These are phyloP conservation scores for Vinca minor DNA, from an alignment of 257 asterid genomes.

Conservation along the genomic window DNA sequence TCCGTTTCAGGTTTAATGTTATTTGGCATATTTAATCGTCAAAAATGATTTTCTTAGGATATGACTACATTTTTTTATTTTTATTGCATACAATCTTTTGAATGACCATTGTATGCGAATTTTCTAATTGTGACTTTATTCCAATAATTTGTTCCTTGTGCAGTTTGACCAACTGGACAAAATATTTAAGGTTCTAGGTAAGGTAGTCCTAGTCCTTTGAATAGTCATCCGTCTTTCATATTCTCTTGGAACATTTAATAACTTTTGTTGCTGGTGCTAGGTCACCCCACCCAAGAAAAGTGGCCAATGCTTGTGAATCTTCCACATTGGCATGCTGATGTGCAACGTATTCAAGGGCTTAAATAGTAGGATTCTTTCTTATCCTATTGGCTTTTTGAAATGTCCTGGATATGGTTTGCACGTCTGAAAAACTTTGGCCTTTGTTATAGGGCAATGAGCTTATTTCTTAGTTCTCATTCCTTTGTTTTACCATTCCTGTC, in stretches of 20 bases:
- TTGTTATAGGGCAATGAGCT: background rate
- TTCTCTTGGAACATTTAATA: conserved; percentile 1
- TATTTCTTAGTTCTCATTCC: conserved; percentile 6
- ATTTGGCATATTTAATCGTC: conserved; percentile 11
- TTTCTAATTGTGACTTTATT: conserved; percentile 13
- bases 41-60: conserved; percentile 1
- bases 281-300: conserved; percentile 94
- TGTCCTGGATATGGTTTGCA: conserved; percentile 9
- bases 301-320: conserved; percentile 88
- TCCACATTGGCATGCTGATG: conserved; percentile 92
- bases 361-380: conserved; percentile 56
- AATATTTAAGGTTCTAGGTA: conserved; percentile 93
- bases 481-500: conserved; percentile 22
- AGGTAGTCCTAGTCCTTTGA: conserved; percentile 32
- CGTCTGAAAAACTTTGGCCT: background rate
- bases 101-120: background rate
- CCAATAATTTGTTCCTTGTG: conserved; percentile 27
- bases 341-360: conserved; percentile 80
- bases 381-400: background rate
- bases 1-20: conserved; percentile 73
- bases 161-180: conserved; percentile 99
- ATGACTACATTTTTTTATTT: background rate
- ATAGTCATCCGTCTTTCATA: conserved; percentile 13
- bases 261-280: conserved; percentile 29
- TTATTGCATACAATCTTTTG: background rate